A percentile compares a stretch with the other conserved stretches of the same genome.
Conservation (phyloP, 2,329 filamentous ascomycete genomes). For the Furcasterigmium furcatum region DNA sequence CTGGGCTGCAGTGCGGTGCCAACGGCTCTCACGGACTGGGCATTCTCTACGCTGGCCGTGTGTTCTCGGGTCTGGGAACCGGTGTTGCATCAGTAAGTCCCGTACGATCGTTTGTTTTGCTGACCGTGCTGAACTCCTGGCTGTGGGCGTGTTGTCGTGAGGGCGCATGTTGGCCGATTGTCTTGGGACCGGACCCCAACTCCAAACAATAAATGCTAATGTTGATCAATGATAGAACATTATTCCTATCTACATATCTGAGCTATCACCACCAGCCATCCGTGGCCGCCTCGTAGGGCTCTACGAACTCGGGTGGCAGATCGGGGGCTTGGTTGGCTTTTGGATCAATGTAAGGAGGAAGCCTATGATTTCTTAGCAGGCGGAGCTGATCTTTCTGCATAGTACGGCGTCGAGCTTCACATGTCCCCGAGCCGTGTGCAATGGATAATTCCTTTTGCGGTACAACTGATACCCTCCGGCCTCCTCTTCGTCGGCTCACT, state of each 20-base stretch:
- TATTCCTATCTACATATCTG: slow-evolving; percentile 42
- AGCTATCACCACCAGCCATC: slow-evolving; percentile 46
- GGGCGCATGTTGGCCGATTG: too few relatives aligned
- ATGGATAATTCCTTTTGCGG: slow-evolving; percentile 49
- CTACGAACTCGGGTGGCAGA: slow-evolving; percentile 50
- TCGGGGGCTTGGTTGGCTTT: slow-evolving; percentile 49
- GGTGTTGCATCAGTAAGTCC: slow-evolving; percentile 12
- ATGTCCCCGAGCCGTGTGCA: slow-evolving; percentile 12
- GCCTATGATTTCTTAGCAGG: slow-evolving; percentile 23
- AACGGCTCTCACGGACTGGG: slow-evolving; percentile 43
- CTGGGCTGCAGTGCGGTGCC: slow-evolving; percentile 53
- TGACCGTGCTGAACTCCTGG: too few relatives aligned
- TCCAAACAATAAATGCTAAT: slow-evolving; percentile 7
- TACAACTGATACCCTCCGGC: slow-evolving; percentile 53
- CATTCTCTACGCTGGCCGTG: slow-evolving; percentile 46
- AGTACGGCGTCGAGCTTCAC: slow-evolving; percentile 12
- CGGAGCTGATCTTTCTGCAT: slow-evolving; percentile 23
- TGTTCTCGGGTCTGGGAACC: slow-evolving; percentile 46
- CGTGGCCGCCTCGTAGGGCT: slow-evolving; percentile 52
- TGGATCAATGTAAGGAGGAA: slow-evolving; percentile 38
- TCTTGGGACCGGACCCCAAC: too few relatives aligned
- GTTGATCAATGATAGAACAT: slow-evolving; percentile 37
- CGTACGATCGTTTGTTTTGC: too few relatives aligned
- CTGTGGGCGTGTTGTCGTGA: too few relatives aligned
- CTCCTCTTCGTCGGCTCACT: slow-evolving; percentile 44